Conservation (phyloP, 768 basidiomycete genomes). For the Mycena sanguinolenta region DNA sequence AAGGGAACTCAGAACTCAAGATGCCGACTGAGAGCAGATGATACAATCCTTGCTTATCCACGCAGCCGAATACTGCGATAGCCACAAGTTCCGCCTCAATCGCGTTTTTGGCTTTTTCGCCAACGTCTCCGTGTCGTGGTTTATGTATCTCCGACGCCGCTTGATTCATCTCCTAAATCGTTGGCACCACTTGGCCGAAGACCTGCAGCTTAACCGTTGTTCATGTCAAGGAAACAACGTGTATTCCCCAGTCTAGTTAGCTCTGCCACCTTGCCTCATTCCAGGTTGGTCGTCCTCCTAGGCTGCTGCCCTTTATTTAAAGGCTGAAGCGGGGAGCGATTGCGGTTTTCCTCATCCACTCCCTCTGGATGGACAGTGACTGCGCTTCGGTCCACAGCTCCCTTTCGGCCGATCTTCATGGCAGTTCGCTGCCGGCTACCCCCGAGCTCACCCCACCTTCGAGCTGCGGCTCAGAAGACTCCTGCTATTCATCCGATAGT, state of each 20-base stretch:
- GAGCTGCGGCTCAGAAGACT: conserved; percentile 26
- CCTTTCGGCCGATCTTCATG: conserved; percentile 4
- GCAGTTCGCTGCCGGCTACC: conserved; percentile 11
- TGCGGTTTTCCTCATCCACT: neutral
- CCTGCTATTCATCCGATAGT: conserved; percentile 18
- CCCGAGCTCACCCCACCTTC: conserved; percentile 28
- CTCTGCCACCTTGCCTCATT: conserved; percentile 14
- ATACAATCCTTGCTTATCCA: too few relatives aligned
- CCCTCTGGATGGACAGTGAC: conserved; percentile 13
- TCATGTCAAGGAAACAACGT: conserved; percentile 3
- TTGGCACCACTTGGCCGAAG: neutral
- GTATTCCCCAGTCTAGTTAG: neutral
- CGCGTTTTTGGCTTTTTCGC: too few relatives aligned
- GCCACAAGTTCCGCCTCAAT: too few relatives aligned
- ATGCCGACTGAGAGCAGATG: too few relatives aligned
- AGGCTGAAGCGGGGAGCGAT: conserved; percentile 1
- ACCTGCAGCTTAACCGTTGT: neutral
- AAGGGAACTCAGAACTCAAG: too few relatives aligned
- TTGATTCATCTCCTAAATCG: neutral
- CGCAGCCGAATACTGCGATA: too few relatives aligned
- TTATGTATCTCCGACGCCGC: neutral
- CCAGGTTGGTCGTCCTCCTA: neutral
- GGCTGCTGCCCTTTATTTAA: neutral
- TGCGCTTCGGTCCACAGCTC: conserved; percentile 20
- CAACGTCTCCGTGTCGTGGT: too few relatives aligned